These are phyloP conservation scores for Chlamydomonas incerta DNA, from an alignment of 139 green algal genomes.

Conservation along the genomic window DNA sequence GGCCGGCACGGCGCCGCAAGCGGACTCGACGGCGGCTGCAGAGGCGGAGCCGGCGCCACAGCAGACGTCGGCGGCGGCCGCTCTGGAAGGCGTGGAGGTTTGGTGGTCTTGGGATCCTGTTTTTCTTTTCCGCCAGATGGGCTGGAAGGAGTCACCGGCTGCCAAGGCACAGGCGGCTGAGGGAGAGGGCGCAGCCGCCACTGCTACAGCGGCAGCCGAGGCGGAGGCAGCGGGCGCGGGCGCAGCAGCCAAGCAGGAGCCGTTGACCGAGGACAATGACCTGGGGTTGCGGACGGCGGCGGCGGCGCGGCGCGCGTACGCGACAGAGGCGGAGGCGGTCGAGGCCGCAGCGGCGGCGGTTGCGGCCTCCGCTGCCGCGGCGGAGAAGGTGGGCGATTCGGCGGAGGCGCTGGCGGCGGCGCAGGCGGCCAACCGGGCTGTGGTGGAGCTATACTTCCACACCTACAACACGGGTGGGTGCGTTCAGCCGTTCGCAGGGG, in stretches of 20 bases:
- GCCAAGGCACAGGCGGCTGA: background rate
- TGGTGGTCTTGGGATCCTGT: slow-evolving; percentile 42
- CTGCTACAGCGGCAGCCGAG: background rate
- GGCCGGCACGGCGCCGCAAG: background rate
- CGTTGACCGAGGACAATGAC: background rate
- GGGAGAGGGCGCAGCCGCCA: background rate
- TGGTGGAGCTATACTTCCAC: slow-evolving; percentile 44
- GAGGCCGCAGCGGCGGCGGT: slow-evolving; percentile 2
- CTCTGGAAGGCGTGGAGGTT: background rate
- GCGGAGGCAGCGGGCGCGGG: background rate
- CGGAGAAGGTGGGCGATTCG: background rate
- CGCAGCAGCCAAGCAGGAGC: background rate
- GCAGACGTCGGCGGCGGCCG: background rate
- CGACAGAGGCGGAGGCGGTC: background rate
- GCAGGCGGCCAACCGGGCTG: slow-evolving; percentile 24
- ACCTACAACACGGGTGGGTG: slow-evolving; percentile 34
- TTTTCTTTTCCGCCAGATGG: slow-evolving; percentile 28
- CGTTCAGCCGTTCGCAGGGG: too few species aligned
- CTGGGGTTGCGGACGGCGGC: background rate
- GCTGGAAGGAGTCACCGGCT: background rate
- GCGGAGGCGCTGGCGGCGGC: background rate
- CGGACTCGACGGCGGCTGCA: background rate
- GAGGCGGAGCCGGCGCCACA: background rate
- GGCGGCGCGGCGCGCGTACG: background rate
- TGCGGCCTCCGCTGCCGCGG: background rate